phyloP scores from a whole-genome alignment of 805 yeast genomes.

The Candida verbasci region DNA sequence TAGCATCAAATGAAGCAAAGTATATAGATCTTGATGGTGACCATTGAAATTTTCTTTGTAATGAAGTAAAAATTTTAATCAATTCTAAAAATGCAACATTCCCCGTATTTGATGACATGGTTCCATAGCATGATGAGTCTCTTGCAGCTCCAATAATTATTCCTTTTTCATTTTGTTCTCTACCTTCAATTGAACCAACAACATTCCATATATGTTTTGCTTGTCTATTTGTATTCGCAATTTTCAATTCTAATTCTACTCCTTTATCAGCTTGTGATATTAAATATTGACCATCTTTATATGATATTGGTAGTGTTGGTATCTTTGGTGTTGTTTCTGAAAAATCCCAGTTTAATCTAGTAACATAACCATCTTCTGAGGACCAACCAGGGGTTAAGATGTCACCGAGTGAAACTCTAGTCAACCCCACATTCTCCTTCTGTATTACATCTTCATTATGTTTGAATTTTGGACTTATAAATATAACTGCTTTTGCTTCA shows the following conservation, averaged over 20 bases:
- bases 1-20: conserved; percentile 81
- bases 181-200: conserved; percentile 70
- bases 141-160: conserved; percentile 79
- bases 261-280: conserved; percentile 31
- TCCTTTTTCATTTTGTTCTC: conserved; percentile 72
- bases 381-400: conserved; percentile 77
- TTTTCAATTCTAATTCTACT: conserved; percentile 21
- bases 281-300: conserved; percentile 53
- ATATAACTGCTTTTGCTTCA: conserved; percentile 65
- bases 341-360: conserved; percentile 39
- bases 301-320: conserved; percentile 75
- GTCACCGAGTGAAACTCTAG: conserved; percentile 70
- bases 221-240: conserved; percentile 40
- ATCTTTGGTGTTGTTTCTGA: conserved; percentile 60
- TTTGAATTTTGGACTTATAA: conserved; percentile 40
- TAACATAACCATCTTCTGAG: conserved; percentile 34
- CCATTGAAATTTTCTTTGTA: conserved; percentile 70
- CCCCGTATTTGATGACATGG: conserved; percentile 68
- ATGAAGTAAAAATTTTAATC: conserved; percentile 59
- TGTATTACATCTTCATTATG: conserved; percentile 42
- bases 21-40: conserved; percentile 75
- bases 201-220: conserved; percentile 75
- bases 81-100: conserved; percentile 69
- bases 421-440: conserved; percentile 52
- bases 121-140: conserved; percentile 76